Evolutionary conservation across 257 asterid genomes (phyloP).

Genomic region (Penstemon barbatus): DNA sequence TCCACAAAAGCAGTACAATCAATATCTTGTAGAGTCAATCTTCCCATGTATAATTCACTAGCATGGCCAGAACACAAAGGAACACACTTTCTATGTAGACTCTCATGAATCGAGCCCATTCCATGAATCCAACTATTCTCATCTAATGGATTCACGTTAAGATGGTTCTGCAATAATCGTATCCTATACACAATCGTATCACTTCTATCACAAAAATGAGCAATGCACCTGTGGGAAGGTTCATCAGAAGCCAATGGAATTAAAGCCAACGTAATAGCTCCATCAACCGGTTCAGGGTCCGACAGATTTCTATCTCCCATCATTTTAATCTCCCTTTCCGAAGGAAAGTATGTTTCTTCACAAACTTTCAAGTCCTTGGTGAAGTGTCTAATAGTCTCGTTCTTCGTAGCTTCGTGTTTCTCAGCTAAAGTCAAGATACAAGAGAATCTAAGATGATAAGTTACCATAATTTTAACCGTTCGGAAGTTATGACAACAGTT

Average conservation of each 20-base stretch:
- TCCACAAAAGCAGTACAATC: constrained; percentile 58
- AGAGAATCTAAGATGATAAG: constrained; percentile 84
- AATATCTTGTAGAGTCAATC: constrained; percentile 67
- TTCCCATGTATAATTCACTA: constrained; percentile 79
- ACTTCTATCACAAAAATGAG: constrained; percentile 63
- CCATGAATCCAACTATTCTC: constrained; percentile 40
- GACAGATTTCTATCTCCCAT: constrained; percentile 72
- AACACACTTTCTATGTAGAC: constrained; percentile 65
- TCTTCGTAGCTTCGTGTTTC: constrained; percentile 85
- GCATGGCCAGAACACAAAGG: constrained; percentile 66
- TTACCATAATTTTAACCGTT: constrained; percentile 57
- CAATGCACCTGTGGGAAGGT: constrained; percentile 54
- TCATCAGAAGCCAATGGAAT: constrained; percentile 71
- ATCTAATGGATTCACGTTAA: constrained; percentile 31
- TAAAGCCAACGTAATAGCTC: constrained; percentile 57
- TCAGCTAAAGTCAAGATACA: constrained; percentile 83
- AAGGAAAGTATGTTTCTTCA: constrained; percentile 58
- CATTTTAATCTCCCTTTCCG: constrained; percentile 76
- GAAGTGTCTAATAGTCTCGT: constrained; percentile 70
- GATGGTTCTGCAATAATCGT: constrained; percentile 48
- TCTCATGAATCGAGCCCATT: constrained; percentile 59
- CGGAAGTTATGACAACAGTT: constrained; percentile 87
- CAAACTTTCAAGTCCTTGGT: constrained; percentile 69
- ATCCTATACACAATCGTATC: constrained; percentile 66
- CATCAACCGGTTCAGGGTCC: constrained; percentile 80